Evolutionary conservation across 1,139 yeast species (phyloP), one percentile per base, ranked within the genome.

Genomic region (Pichiaceae sp.): DNA sequence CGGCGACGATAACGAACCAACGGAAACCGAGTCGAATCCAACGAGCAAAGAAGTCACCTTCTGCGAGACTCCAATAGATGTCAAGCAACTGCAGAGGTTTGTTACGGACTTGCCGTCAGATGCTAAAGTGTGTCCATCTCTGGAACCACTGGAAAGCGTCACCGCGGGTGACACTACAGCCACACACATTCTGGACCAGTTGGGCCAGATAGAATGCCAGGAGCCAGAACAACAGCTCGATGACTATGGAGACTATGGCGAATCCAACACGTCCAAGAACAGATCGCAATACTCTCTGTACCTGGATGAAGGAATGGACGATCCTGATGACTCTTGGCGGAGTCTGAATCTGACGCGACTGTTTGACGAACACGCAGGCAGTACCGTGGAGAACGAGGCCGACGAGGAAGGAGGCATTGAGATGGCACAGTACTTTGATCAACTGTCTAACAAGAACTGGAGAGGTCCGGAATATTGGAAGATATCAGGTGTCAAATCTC

Each of bases 381-480:
- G 19, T 21, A 51, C 50, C 26, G 17, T 62, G 46, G 64, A 67
- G 59, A 57, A 63, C 12, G 52, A 45, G 3, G 57, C 55, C 16
- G 58, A 58, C 23, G 57, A 61, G 1, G 45, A 43, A 16, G 45
- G 48, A 18, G 50, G 50, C 19, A 11, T 44, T 11, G 42, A 47
- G 21, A 45, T 60, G 9, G 77, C 86, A 48, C 56, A 37, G 46
- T 60, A 30, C 41, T 66, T 35, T 49, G 62, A 42, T 63, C 62
- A 27, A 60, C 66, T 47, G 69, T 62, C 84, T 60, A 69, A 45
- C 42, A 48, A 23, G 50, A 62, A 40, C 50, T 75, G 49, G 56
- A 72, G 94, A 31, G 96, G 96, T 7, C 91, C 96, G 4, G 93
- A 85, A 44, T 93, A 86, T 58, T 91, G 97, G 97, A 83, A 82